These are phyloP conservation scores for Stachybotrys chartarum DNA, from an alignment of 2,329 filamentous ascomycete genomes.

Conservation along the genomic window DNA sequence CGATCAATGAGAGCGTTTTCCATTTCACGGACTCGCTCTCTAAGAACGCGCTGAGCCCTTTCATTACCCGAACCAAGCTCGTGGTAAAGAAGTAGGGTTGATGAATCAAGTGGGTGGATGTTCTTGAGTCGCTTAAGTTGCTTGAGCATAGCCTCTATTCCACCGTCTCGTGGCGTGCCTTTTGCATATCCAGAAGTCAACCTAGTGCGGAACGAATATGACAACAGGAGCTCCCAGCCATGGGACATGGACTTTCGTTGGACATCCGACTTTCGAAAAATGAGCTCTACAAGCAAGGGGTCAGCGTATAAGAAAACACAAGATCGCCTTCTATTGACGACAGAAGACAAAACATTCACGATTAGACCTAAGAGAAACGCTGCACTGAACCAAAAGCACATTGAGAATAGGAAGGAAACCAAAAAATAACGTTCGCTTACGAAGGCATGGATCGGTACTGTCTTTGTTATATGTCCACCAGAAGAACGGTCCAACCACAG, in stretches of 20 bases:
- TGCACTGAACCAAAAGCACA: too few species aligned
- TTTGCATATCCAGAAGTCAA: constrained; percentile 56
- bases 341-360: too few species aligned
- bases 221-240: constrained; percentile 58
- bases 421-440: constrained; percentile 26
- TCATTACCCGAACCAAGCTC: constrained; percentile 50
- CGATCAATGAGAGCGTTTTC: constrained; percentile 45
- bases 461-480: constrained; percentile 52
- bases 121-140: constrained; percentile 42
- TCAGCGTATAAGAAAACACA: not conserved
- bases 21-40: constrained; percentile 53
- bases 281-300: constrained; percentile 37
- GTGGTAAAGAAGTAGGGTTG: constrained; percentile 50
- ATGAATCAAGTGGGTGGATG: constrained; percentile 53
- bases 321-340: too few species aligned
- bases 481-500: constrained; percentile 56
- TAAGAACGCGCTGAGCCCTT: constrained; percentile 53
- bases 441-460: constrained; percentile 48
- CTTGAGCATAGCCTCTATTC: constrained; percentile 41
- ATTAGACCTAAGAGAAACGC: too few species aligned
- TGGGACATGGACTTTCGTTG: constrained; percentile 57
- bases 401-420: not conserved
- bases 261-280: constrained; percentile 58
- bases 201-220: constrained; percentile 44
- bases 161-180: constrained; percentile 50